Evolutionary conservation across 768 basidiomycete genomes (phyloP).

Genomic region (Termitomyces sp.): DNA sequence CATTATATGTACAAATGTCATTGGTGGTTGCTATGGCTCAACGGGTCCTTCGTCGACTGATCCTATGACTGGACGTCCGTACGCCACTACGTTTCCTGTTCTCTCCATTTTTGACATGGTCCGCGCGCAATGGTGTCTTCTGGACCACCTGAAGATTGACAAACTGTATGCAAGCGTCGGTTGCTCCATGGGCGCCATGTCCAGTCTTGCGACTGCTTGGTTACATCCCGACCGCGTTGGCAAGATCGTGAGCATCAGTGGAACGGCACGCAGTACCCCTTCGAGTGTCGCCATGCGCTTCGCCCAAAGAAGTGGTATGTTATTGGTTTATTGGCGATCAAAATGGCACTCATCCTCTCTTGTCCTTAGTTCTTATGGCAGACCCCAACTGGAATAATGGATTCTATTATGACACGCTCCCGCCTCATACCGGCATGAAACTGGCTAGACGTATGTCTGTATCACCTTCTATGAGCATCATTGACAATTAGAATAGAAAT

Average conservation of each 20-base stretch:
- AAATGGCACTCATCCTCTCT: neutral
- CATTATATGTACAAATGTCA: conserved; percentile 92
- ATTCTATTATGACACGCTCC: conserved; percentile 93
- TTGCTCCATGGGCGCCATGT: conserved; percentile 97
- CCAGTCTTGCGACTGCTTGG: conserved; percentile 94
- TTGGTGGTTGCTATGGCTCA: conserved; percentile 97
- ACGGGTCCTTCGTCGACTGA: conserved; percentile 90
- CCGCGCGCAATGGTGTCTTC: conserved; percentile 79
- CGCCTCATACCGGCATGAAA: conserved; percentile 98
- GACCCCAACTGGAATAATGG: conserved; percentile 99
- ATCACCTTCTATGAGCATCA: neutral
- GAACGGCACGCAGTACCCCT: conserved; percentile 88
- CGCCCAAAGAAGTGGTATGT: conserved; percentile 91
- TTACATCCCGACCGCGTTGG: conserved; percentile 83
- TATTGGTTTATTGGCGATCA: neutral
- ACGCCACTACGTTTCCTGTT: conserved; percentile 89
- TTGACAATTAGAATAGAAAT: conserved; percentile 58
- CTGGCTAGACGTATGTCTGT: conserved; percentile 76
- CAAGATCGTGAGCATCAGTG: conserved; percentile 91
- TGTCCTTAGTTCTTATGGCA: conserved; percentile 88
- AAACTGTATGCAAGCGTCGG: conserved; percentile 93
- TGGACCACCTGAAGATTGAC: conserved; percentile 80
- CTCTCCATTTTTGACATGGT: conserved; percentile 97
- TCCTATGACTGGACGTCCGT: conserved; percentile 60
- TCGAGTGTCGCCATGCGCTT: conserved; percentile 93